A percentile compares a stretch with the other conserved stretches of the same genome.
Conservation (phyloP, 2,329 filamentous ascomycete genomes). For the Phaeosphaeria sp. region DNA sequence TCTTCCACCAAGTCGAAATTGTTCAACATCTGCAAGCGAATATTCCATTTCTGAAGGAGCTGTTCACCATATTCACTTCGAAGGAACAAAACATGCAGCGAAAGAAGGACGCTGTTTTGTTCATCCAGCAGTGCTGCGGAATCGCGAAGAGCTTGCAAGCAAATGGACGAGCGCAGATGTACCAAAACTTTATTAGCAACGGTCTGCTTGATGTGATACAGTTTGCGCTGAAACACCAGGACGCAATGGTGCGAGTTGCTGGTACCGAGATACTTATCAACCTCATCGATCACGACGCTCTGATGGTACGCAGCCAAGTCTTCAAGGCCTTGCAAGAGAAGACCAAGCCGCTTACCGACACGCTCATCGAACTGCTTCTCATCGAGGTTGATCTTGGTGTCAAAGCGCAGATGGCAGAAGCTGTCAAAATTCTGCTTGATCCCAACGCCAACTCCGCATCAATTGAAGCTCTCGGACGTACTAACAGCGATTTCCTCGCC, state of each 20-base stretch:
- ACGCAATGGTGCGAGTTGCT: constrained; percentile 85
- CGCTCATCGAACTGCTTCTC: constrained; percentile 87
- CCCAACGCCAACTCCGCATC: constrained; percentile 66
- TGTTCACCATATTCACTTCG: constrained; percentile 83
- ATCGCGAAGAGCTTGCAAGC: constrained; percentile 95
- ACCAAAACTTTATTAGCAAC: constrained; percentile 87
- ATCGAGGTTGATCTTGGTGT: constrained; percentile 93
- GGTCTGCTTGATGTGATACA: constrained; percentile 90
- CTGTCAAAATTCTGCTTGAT: constrained; percentile 91
- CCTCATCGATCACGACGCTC: constrained; percentile 93
- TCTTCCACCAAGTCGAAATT: constrained; percentile 99
- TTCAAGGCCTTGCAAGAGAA: constrained; percentile 91
- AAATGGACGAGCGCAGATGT: constrained; percentile 78
- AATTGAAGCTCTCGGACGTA: constrained; percentile 65
- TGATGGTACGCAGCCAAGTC: constrained; percentile 92
- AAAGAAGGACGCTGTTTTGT: constrained; percentile 93
- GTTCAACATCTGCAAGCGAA: constrained; percentile 93
- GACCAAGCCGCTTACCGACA: constrained; percentile 85
- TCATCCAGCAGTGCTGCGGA: constrained; percentile 94
- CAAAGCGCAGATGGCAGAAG: constrained; percentile 93
- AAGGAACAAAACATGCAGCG: constrained; percentile 69
- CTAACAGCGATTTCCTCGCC: constrained; percentile 71
- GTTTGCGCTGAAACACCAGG: constrained; percentile 84
- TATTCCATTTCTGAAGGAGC: constrained; percentile 75
- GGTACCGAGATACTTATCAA: constrained; percentile 93